Evolutionary conservation across 257 asterid genomes (phyloP).

Genomic region (Vinca minor): DNA sequence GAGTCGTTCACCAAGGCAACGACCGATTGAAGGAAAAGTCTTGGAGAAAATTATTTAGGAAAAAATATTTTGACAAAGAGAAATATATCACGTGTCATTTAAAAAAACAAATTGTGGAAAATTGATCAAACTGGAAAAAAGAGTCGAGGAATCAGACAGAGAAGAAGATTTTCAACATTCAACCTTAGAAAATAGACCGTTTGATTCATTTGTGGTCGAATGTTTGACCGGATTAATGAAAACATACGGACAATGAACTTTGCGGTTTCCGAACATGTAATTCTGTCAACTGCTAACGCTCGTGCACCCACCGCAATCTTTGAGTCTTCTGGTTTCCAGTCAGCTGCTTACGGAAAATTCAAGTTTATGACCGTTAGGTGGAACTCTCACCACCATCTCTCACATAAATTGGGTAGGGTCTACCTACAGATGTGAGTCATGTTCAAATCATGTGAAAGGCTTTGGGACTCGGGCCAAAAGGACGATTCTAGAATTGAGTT

Average conservation of each 20-base stretch:
- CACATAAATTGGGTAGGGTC: too few species aligned
- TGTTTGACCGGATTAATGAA: conserved; percentile 1
- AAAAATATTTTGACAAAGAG: too few species aligned
- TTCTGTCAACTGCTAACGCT: background rate
- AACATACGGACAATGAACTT: too few species aligned
- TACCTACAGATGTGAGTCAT: too few species aligned
- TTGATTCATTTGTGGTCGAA: background rate
- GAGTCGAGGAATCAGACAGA: background rate
- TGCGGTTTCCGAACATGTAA: too few species aligned
- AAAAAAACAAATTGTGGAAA: background rate
- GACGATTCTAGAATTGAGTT: too few species aligned
- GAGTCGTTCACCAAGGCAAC: background rate
- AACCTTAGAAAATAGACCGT: conserved; percentile 16
- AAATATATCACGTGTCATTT: background rate
- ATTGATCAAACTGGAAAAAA: background rate
- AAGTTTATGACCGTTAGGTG: too few species aligned
- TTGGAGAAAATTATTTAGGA: background rate
- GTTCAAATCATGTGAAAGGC: too few species aligned
- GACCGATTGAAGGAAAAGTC: conserved; percentile 3
- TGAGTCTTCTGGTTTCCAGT: conserved; percentile 7
- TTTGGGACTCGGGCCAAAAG: too few species aligned
- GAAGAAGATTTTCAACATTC: conserved; percentile 20
- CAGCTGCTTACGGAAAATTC: background rate
- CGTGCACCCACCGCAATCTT: conserved; percentile 7
- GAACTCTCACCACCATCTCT: too few species aligned